phyloP scores from a whole-genome alignment of 495 filamentous ascomycete species.

The Thermothielavioides terrestris region DNA sequence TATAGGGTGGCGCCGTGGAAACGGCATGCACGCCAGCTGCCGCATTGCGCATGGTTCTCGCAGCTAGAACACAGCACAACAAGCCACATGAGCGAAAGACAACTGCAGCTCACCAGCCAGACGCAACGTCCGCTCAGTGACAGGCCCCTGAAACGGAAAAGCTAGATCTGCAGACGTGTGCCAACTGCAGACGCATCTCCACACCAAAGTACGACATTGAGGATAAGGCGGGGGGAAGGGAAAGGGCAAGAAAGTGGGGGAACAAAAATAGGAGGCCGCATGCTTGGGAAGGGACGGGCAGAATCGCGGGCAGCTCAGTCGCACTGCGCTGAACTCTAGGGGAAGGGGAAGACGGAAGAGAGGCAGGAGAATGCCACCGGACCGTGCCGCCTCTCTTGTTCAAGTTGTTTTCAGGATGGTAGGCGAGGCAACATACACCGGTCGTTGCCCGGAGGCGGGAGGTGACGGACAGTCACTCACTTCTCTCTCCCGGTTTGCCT shows the following conservation, averaged over 20 bases:
- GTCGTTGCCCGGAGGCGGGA: no score
- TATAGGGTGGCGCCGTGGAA: background rate
- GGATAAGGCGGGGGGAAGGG: background rate
- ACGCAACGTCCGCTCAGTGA: background rate
- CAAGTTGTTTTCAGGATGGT: background rate
- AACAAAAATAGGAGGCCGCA: background rate
- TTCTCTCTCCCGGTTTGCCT: no score
- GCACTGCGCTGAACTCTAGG: background rate
- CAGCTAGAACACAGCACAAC: background rate
- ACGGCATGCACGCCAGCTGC: background rate
- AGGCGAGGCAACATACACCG: background rate
- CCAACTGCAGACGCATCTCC: conserved; percentile 9
- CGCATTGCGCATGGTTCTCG: background rate
- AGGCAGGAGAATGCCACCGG: background rate
- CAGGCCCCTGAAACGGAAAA: conserved; percentile 4
- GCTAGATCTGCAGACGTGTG: conserved; percentile 1
- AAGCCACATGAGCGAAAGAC: background rate
- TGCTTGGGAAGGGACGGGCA: background rate
- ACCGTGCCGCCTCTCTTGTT: background rate
- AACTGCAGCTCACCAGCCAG: background rate
- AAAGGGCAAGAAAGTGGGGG: background rate
- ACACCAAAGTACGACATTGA: background rate
- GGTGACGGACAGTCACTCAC: no score
- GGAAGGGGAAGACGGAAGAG: background rate
- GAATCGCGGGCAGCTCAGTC: background rate